These are phyloP conservation scores for Phyllosticta citrichinensis DNA, from an alignment of 2,329 filamentous ascomycete species.

Conservation along the genomic window DNA sequence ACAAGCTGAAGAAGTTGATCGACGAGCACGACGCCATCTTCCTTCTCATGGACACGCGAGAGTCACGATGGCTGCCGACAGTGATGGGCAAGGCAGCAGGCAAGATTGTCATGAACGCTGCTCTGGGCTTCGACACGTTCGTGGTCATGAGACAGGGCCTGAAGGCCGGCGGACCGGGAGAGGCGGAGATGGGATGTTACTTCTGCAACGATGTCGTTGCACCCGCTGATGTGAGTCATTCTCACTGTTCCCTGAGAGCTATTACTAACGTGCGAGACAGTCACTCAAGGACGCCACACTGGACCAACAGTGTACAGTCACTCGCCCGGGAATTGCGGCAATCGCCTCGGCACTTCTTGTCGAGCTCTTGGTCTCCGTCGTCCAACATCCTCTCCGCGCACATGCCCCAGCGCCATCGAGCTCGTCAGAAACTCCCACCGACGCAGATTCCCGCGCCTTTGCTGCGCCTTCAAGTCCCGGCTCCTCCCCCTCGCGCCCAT, in stretches of 20 bases:
- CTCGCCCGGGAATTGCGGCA: conserved; percentile 80
- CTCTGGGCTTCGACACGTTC: conserved; percentile 90
- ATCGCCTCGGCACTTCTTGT: conserved; percentile 88
- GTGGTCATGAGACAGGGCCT: conserved; percentile 95
- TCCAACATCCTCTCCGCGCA: conserved; percentile 53
- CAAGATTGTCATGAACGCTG: conserved; percentile 95
- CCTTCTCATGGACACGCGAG: conserved; percentile 91
- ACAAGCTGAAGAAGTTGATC: conserved; percentile 63
- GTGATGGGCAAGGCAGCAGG: conserved; percentile 88
- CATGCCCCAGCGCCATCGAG: conserved; percentile 23
- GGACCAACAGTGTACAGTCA: conserved; percentile 97
- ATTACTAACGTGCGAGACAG: conserved; percentile 35
- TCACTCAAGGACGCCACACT: conserved; percentile 90
- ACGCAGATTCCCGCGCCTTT: background rate
- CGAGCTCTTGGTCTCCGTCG: conserved; percentile 74
- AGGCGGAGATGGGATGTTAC: conserved; percentile 77
- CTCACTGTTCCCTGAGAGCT: conserved; percentile 1
- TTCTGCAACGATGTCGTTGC: conserved; percentile 98
- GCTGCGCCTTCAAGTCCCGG: conserved; percentile 5
- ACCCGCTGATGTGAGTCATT: conserved; percentile 68
- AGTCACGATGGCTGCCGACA: conserved; percentile 90
- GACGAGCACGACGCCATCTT: conserved; percentile 86
- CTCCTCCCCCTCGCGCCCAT: conserved; percentile 18
- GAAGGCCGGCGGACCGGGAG: conserved; percentile 34
- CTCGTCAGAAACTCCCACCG: conserved; percentile 4